phyloP scores from a whole-genome alignment of 305 asterid species.

The Solanum hybrid region DNA sequence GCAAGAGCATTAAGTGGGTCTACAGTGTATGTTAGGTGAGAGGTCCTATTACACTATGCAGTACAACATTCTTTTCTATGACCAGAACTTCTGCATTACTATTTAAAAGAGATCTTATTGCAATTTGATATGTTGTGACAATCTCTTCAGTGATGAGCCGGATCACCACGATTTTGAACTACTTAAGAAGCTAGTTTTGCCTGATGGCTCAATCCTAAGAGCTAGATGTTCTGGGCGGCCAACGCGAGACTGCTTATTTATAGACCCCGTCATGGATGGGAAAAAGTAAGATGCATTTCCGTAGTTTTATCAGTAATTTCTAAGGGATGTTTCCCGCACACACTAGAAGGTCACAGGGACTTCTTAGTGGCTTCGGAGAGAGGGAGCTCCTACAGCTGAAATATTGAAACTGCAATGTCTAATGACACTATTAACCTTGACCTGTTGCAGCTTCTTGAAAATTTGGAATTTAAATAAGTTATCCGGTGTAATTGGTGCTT shows the following conservation, averaged over 20 bases:
- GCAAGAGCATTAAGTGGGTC: conserved; percentile 67
- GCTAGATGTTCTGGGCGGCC: conserved; percentile 50
- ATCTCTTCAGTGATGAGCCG: conserved; percentile 37
- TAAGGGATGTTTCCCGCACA: not conserved
- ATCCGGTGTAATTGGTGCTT: conserved; percentile 42
- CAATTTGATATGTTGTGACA: not conserved
- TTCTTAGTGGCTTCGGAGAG: not conserved
- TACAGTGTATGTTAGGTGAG: conserved; percentile 54
- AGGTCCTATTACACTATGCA: not conserved
- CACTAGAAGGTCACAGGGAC: not conserved
- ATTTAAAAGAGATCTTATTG: not conserved
- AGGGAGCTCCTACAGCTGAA: not conserved
- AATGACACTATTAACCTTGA: not conserved
- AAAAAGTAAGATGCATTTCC: conserved; percentile 25
- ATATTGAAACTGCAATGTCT: not conserved
- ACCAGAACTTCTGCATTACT: not conserved
- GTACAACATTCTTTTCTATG: not conserved
- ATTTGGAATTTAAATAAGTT: conserved; percentile 56
- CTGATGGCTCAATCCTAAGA: conserved; percentile 51
- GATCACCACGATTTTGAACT: conserved; percentile 44
- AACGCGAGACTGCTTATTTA: conserved; percentile 45
- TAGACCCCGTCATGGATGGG: conserved; percentile 48
- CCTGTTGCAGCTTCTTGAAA: conserved; percentile 11
- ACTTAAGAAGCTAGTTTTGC: conserved; percentile 49
- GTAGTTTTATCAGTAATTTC: not conserved